Percentiles rank a stretch among this genome's conserved stretches.
Evolutionary conservation across 352 stramenopile genomes (phyloP).

Genomic region (Phytophthora tubulina): DNA sequence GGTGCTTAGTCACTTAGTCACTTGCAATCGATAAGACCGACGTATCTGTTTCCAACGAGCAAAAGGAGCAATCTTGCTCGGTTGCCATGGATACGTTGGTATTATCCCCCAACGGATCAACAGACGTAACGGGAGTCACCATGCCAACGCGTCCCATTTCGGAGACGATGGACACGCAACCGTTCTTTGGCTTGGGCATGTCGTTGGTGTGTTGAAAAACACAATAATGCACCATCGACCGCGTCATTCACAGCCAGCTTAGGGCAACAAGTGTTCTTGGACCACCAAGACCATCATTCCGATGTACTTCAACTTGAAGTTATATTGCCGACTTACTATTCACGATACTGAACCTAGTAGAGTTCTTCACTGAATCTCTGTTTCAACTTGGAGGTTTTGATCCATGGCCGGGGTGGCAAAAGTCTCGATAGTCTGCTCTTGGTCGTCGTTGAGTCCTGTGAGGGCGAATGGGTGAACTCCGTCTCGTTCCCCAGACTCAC

Average conservation of each 20-base stretch:
- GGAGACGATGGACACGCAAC: too few relatives aligned
- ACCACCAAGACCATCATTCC: slow-evolving; percentile 8
- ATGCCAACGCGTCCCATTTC: neutral
- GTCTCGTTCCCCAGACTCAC: slow-evolving; percentile 16
- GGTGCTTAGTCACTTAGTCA: too few relatives aligned
- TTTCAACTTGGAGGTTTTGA: slow-evolving; percentile 28
- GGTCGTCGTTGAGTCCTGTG: neutral
- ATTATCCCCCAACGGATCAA: neutral
- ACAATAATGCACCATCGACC: too few relatives aligned
- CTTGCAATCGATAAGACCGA: too few relatives aligned
- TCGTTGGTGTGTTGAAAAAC: too few relatives aligned
- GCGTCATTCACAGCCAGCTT: too few relatives aligned
- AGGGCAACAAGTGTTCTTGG: too few relatives aligned
- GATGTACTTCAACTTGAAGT: slow-evolving; percentile 36
- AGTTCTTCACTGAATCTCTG: slow-evolving; percentile 17
- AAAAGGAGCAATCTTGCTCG: too few relatives aligned
- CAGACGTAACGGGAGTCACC: neutral
- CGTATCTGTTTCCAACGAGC: too few relatives aligned
- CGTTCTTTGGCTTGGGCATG: too few relatives aligned
- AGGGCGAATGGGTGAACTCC: slow-evolving; percentile 14
- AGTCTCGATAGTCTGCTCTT: slow-evolving; percentile 23
- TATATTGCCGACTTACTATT: neutral
- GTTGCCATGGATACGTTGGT: neutral
- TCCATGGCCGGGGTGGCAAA: slow-evolving; percentile 30
- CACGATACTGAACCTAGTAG: slow-evolving; percentile 19